These are phyloP conservation scores for Viola pubescens DNA, from an alignment of 441 rosid genomes.

Conservation along the genomic window DNA sequence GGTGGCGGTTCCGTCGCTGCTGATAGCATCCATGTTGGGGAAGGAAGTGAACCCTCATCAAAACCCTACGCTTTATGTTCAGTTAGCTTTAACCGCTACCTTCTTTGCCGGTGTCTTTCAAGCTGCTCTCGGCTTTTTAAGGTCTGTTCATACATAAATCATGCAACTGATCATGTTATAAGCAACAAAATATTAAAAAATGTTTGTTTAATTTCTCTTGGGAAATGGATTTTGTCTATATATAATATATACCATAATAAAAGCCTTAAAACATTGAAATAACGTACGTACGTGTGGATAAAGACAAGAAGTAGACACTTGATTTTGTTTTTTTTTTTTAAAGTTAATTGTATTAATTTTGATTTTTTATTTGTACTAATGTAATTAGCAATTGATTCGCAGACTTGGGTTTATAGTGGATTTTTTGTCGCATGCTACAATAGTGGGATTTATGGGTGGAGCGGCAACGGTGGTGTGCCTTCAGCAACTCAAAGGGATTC, in stretches of 20 bases:
- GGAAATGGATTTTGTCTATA: neutral
- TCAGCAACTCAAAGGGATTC: conserved; percentile 75
- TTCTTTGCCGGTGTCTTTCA: conserved; percentile 73
- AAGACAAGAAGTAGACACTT: neutral
- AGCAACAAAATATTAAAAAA: no score
- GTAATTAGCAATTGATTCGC: conserved; percentile 9
- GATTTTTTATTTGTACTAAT: no score
- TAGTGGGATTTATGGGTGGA: conserved; percentile 91
- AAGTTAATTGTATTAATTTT: no score
- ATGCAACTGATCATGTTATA: neutral
- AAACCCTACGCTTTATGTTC: conserved; percentile 57
- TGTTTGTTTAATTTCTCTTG: neutral
- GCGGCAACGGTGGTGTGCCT: conserved; percentile 85
- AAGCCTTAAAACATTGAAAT: neutral
- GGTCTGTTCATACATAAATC: conserved; percentile 28
- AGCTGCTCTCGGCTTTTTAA: conserved; percentile 63
- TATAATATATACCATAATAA: neutral
- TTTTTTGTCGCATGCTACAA: conserved; percentile 80
- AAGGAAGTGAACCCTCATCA: conserved; percentile 53
- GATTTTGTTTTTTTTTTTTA: no score
- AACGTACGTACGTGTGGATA: neutral
- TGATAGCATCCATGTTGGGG: conserved; percentile 61
- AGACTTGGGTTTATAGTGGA: conserved; percentile 88
- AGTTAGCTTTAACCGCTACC: conserved; percentile 79
- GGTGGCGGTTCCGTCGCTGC: conserved; percentile 70